Conservation (phyloP, 192 early-diverging fungal genomes). For the Mortierella claussenii region DNA sequence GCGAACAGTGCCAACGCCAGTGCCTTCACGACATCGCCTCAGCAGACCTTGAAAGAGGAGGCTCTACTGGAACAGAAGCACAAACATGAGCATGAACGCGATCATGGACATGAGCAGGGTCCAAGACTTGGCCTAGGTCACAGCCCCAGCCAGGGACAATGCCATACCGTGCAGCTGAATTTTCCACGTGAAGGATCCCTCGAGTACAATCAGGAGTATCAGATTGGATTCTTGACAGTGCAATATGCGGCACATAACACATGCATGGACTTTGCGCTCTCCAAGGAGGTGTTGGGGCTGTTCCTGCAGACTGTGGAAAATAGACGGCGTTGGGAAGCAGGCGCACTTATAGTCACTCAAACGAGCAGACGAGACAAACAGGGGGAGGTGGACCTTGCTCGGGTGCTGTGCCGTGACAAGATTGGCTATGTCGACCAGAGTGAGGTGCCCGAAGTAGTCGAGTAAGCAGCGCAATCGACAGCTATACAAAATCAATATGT, state of each 20-base stretch:
- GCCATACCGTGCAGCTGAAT: constrained; percentile 37
- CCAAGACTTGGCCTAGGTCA: too few species aligned
- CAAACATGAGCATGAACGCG: not conserved
- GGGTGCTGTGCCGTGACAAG: constrained; percentile 28
- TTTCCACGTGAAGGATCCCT: constrained; percentile 43
- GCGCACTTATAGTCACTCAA: too few species aligned
- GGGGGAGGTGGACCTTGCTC: constrained; percentile 19
- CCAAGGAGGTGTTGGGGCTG: constrained; percentile 32
- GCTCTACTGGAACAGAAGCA: not conserved
- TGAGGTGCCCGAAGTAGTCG: constrained; percentile 48
- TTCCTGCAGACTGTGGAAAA: constrained; percentile 30
- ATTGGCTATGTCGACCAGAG: constrained; percentile 36
- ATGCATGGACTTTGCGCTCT: constrained; percentile 38
- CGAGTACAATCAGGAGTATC: constrained; percentile 46
- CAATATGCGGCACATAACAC: constrained; percentile 44
- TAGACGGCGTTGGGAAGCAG: not conserved
- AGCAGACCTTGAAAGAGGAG: not conserved
- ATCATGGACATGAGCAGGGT: not conserved
- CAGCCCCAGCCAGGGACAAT: too few species aligned
- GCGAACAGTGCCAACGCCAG: constrained; percentile 13
- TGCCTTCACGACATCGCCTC: constrained; percentile 11
- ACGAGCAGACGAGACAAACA: not conserved
- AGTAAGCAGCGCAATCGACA: too few species aligned
- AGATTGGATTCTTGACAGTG: constrained; percentile 50
- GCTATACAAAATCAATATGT: too few species aligned